Base-by-base conservation (phyloP, 495 filamentous ascomycete species). In the Melanomma pulvis-pyrius region DNA sequence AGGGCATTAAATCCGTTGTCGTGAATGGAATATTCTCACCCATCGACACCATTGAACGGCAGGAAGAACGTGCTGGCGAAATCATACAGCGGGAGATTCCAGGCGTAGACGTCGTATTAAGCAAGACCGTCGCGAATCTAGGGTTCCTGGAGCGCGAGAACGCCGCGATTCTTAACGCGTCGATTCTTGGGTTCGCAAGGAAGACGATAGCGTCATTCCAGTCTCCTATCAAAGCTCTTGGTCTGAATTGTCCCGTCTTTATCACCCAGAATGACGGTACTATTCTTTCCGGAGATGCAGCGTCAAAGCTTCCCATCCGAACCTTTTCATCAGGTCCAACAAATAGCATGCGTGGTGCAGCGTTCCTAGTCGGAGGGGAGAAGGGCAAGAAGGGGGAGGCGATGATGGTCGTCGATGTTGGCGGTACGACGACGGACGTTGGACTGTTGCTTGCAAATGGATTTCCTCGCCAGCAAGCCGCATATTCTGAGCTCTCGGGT, bases 21-120 rank as follows among this genome's bases (percentile, higher is more conserved):
- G 72, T 87, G 17, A 82, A 80, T 25, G 85, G 84, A 4, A 77
- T 86, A 59, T 88, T 85, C 69, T 80, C 81, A 9, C 85, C 84
- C 0, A 82, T 87, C 39, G 83, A 87, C 65, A 78, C 76, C 1
- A 46, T 76, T 17, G 76, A 80, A 59, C 67, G 67, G 32, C 82
- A 86, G 70, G 83, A 86, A 67, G 75, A 80, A 65, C 71, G 77
- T 11, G 82, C 79, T 0, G 76, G 76, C 0, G 76, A 73, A 9
- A 79, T 84, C 28, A 61, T 84, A 9, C 61, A 72, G 32, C 57
- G 71, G 6, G 80, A 82, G 59, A 70, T 84, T 0, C 79, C 80
- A 3, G 78, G 73, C 0, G 76, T 73, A 25, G 79, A 86, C 68
- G 76, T 84, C 12, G 80, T 80, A 1, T 64, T 73, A 13, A 83